phyloP scores from a whole-genome alignment of 768 basidiomycete species.

The Solioccasus polychromus region DNA sequence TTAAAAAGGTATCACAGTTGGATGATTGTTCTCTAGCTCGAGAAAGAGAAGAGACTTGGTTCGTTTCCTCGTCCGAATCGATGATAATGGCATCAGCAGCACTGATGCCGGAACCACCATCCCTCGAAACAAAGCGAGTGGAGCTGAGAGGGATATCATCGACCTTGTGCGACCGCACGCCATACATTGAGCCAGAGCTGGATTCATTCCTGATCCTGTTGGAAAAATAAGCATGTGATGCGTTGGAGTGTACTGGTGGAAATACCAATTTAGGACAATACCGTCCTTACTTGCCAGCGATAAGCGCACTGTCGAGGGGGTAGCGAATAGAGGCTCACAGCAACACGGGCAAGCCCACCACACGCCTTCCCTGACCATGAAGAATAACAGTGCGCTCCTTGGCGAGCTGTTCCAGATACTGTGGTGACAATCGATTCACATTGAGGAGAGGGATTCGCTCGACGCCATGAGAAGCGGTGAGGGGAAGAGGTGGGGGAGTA shows the following conservation, averaged over 20 bases:
- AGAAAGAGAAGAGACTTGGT: background rate
- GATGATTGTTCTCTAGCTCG: background rate
- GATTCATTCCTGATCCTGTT: conserved; percentile 20
- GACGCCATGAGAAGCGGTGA: conserved; percentile 23
- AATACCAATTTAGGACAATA: conserved; percentile 30
- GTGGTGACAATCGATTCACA: conserved; percentile 7
- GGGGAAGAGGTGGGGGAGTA: conserved; percentile 17
- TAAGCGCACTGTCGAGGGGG: conserved; percentile 4
- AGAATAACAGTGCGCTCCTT: conserved; percentile 19
- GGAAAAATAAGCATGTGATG: conserved; percentile 8
- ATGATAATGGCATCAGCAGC: conserved; percentile 21
- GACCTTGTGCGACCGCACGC: background rate
- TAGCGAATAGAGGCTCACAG: conserved; percentile 19
- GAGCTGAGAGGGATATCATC: background rate
- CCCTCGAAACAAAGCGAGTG: background rate
- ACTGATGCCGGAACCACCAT: conserved; percentile 9
- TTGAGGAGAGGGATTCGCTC: conserved; percentile 25
- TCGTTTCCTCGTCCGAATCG: conserved; percentile 18
- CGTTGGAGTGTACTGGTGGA: background rate
- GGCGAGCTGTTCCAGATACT: conserved; percentile 12
- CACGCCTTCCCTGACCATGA: conserved; percentile 17
- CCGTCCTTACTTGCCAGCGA: conserved; percentile 23
- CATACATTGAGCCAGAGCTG: background rate
- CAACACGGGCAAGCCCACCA: conserved; percentile 24
- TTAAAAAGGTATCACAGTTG: background rate